Evolutionary conservation across 495 filamentous ascomycete species (phyloP).

Genomic region (Neurospora sp.): DNA sequence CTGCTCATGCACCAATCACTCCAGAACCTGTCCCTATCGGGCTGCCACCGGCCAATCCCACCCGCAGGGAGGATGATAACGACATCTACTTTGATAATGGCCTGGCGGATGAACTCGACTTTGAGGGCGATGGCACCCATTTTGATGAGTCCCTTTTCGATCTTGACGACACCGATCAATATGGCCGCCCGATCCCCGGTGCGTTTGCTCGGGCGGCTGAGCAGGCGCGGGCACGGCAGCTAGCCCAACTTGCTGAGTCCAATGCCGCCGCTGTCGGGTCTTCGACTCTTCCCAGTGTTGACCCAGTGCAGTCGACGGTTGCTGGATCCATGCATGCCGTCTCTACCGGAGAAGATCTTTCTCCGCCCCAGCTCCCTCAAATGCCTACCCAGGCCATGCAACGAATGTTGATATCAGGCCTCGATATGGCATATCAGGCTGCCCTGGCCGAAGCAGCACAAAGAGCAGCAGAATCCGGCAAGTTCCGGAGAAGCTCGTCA

Average conservation of each 20-base stretch:
- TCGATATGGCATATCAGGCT: slow-evolving; percentile 66
- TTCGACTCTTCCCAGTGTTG: neutral
- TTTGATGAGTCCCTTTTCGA: slow-evolving; percentile 81
- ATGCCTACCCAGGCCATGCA: slow-evolving; percentile 3
- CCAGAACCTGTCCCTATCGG: slow-evolving; percentile 18
- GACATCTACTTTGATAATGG: slow-evolving; percentile 81
- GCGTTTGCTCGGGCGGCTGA: slow-evolving; percentile 37
- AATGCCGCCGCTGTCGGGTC: neutral
- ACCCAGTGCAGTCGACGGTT: slow-evolving; percentile 20
- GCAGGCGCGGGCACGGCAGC: slow-evolving; percentile 20
- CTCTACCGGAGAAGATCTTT: slow-evolving; percentile 3
- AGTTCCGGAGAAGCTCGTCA: slow-evolving; percentile 53
- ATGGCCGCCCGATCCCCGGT: slow-evolving; percentile 42
- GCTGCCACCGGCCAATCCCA: neutral
- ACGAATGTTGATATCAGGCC: slow-evolving; percentile 14
- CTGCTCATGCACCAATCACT: neutral
- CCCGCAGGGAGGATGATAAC: slow-evolving; percentile 38
- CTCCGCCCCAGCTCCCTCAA: slow-evolving; percentile 12
- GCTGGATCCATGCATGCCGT: slow-evolving; percentile 26
- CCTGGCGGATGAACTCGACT: slow-evolving; percentile 42
- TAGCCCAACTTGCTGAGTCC: slow-evolving; percentile 17
- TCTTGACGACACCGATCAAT: slow-evolving; percentile 47
- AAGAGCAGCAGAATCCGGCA: slow-evolving; percentile 58
- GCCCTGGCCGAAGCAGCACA: slow-evolving; percentile 72
- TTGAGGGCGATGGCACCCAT: slow-evolving; percentile 38